Evolutionary conservation across 371 early-diverging fungal species (phyloP).

Genomic region (Mucor irregularis): DNA sequence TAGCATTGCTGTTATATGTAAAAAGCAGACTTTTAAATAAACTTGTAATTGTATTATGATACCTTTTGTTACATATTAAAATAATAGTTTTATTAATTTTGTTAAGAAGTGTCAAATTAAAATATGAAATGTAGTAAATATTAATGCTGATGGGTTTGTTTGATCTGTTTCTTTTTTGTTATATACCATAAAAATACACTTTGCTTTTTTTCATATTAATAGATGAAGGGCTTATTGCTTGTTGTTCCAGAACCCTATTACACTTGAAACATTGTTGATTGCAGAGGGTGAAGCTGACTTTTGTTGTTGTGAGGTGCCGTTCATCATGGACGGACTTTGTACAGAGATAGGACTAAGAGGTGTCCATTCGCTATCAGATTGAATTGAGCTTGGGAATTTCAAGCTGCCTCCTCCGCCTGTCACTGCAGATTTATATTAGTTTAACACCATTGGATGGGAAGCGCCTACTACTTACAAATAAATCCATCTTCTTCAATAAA

Average conservation of each 20-base stretch:
- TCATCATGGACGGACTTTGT: slow-evolving; percentile 1
- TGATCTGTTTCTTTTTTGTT: too few relatives aligned
- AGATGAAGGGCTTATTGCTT: slow-evolving; percentile 3
- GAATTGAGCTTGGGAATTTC: slow-evolving; percentile 18
- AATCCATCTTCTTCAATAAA: slow-evolving; percentile 27
- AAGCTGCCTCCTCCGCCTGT: slow-evolving; percentile 4
- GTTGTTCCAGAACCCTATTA: slow-evolving; percentile 34
- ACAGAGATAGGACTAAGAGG: slow-evolving; percentile 21
- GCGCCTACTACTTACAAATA: slow-evolving; percentile 3
- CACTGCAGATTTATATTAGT: too few relatives aligned
- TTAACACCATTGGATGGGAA: too few relatives aligned
- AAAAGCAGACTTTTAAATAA: too few relatives aligned
- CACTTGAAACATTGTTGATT: slow-evolving; percentile 17
- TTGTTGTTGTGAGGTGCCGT: slow-evolving; percentile 5
- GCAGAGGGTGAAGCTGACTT: neutral
- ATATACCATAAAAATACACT: slow-evolving; percentile 3
- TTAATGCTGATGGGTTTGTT: neutral
- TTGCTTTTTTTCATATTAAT: slow-evolving; percentile 2
- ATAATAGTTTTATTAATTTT: neutral
- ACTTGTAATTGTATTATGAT: too few relatives aligned
- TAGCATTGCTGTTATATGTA: too few relatives aligned
- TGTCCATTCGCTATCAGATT: slow-evolving; percentile 23
- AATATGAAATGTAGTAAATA: neutral
- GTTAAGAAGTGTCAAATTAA: neutral
- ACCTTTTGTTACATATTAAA: neutral